Conservation (phyloP, 179 eudicot species). For the Monotropa hypopitys region DNA sequence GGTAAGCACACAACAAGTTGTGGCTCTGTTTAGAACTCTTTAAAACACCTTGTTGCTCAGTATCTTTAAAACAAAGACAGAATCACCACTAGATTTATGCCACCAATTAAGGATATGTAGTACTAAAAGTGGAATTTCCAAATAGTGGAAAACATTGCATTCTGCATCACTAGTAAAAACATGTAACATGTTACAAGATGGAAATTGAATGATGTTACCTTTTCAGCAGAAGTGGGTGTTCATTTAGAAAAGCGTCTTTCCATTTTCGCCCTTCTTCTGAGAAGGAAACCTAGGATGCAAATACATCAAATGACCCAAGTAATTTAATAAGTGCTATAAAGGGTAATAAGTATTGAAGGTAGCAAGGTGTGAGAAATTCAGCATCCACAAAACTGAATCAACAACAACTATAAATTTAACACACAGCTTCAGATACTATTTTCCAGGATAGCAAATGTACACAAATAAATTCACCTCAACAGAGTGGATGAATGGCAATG, state of each 20-base stretch:
- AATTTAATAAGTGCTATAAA: neutral
- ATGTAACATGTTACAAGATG: neutral
- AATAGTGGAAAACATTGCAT: neutral
- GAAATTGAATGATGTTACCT: slow-evolving; percentile 25
- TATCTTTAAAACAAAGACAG: neutral
- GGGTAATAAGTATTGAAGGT: neutral
- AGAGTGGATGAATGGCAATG: slow-evolving; percentile 45
- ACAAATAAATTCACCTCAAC: slow-evolving; percentile 32
- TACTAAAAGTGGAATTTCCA: neutral
- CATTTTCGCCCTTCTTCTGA: slow-evolving; percentile 33
- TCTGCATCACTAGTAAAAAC: neutral
- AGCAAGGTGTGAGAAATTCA: neutral
- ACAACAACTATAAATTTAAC: neutral
- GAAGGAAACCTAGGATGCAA: slow-evolving; percentile 42
- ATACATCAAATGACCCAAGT: neutral
- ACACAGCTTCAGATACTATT: neutral
- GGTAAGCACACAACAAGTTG: neutral
- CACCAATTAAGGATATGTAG: neutral
- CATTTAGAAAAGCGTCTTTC: slow-evolving; percentile 40
- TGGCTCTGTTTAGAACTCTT: neutral
- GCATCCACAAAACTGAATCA: neutral
- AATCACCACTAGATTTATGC: neutral
- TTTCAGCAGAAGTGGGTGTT: slow-evolving; percentile 51
- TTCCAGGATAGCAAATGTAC: neutral
- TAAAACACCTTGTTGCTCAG: neutral